Conservation (phyloP, 2,329 filamentous ascomycete genomes). For the Aureobasidium sp. region DNA sequence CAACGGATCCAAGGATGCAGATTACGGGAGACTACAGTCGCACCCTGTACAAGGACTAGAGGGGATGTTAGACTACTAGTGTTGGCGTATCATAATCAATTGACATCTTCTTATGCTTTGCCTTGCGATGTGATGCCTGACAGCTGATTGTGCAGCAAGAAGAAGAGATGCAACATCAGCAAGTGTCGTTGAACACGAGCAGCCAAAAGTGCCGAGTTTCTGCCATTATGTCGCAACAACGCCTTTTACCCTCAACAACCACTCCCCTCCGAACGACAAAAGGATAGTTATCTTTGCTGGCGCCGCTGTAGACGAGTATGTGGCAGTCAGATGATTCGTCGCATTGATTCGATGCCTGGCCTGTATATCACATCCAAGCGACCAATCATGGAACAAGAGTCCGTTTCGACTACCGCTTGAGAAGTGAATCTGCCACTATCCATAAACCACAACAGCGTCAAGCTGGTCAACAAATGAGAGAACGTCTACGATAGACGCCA, state of each 20-base stretch:
- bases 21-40: too few relatives aligned
- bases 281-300: too few relatives aligned
- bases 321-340: neutral
- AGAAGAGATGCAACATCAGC: neutral
- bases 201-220: neutral
- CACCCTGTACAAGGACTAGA: too few relatives aligned
- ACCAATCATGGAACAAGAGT: neutral
- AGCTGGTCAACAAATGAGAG: neutral
- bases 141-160: neutral
- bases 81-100: too few relatives aligned
- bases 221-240: neutral
- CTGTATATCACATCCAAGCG: neutral
- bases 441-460: neutral
- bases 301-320: neutral
- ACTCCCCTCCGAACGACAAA: neutral
- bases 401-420: slow-evolving; percentile 5
- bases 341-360: neutral
- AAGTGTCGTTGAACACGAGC: neutral
- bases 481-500: neutral
- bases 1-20: neutral
- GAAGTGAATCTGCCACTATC: neutral
- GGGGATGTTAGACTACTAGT: neutral
- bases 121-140: too few relatives aligned
- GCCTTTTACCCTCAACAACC: neutral
- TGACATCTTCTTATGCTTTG: too few relatives aligned